Percentiles rank a stretch among this genome's conserved stretches.
These are phyloP conservation scores for Tympanopsis confertula DNA, from an alignment of 2,329 filamentous ascomycete genomes.

Conservation along the genomic window DNA sequence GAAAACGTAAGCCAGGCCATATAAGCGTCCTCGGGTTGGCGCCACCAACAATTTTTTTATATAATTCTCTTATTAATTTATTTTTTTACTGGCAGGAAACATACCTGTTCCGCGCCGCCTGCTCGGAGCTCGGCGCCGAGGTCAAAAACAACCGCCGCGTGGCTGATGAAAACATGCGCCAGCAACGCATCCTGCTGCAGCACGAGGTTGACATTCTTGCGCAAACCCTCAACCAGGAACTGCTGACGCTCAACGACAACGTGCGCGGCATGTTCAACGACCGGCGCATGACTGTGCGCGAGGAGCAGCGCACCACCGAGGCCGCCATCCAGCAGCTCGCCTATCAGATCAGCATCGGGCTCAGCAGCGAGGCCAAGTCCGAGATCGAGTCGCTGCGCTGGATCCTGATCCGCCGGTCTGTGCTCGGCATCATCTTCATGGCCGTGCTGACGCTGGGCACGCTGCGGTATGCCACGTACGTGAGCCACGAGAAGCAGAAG, in stretches of 20 bases:
- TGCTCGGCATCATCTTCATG: conserved; percentile 56
- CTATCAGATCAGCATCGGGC: conserved; percentile 84
- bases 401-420: conserved; percentile 60
- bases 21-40: no score
- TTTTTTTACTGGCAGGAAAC: conserved; percentile 56
- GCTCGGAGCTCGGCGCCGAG: conserved; percentile 81
- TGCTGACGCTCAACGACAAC: conserved; percentile 71
- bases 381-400: conserved; percentile 86
- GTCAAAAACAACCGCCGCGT: conserved; percentile 66
- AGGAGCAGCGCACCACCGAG: conserved; percentile 77
- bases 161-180: conserved; percentile 70
- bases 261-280: conserved; percentile 96
- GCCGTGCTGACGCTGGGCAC: conserved; percentile 46
- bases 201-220: conserved; percentile 89
- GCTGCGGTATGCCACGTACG: conserved; percentile 47
- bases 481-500: conserved; percentile 34
- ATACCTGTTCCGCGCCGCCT: conserved; percentile 88
- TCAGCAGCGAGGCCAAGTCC: conserved; percentile 83
- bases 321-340: conserved; percentile 85
- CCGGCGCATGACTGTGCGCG: conserved; percentile 79
- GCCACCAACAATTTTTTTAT: no score
- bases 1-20: conserved; percentile 38
- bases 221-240: conserved; percentile 75
- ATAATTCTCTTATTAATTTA: no score
- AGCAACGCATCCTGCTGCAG: conserved; percentile 75